These are phyloP conservation scores for Agrocybe chaxingu DNA, from an alignment of 768 basidiomycete species.

Conservation along the genomic window DNA sequence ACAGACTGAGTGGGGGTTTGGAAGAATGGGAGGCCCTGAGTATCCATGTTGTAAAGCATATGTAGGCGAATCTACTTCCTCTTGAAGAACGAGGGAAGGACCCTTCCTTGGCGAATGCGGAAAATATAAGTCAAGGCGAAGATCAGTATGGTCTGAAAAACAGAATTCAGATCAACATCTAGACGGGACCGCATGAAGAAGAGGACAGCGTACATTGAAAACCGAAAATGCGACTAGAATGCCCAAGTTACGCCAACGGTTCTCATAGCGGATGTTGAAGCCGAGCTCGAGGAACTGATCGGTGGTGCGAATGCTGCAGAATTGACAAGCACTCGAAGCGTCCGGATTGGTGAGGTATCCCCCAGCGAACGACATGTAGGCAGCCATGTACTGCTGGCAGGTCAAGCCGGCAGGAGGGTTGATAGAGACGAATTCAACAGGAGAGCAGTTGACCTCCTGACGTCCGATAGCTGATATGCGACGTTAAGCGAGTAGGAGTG, in stretches of 20 bases:
- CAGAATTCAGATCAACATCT: too few species aligned
- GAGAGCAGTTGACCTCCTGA: conserved; percentile 41
- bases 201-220: conserved; percentile 36
- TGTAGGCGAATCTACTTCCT: too few species aligned
- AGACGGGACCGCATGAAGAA: too few species aligned
- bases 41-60: too few species aligned
- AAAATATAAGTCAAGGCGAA: too few species aligned
- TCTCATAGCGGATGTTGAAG: conserved; percentile 54
- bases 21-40: too few species aligned
- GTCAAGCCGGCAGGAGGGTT: conserved; percentile 48
- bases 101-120: too few species aligned
- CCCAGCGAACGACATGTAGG: conserved; percentile 44
- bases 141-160: too few species aligned
- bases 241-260: conserved; percentile 53
- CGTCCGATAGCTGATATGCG: conserved; percentile 30
- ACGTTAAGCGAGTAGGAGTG: too few species aligned
- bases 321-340: conserved; percentile 46
- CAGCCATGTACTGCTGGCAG: conserved; percentile 47
- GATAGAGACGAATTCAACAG: conserved; percentile 47
- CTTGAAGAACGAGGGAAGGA: too few species aligned
- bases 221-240: conserved; percentile 40
- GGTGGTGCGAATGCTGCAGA: conserved; percentile 52
- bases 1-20: too few species aligned
- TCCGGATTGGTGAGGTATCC: conserved; percentile 54
- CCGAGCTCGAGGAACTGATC: conserved; percentile 47